Percentiles rank a stretch among this genome's conserved stretches.
phyloP scores from a whole-genome alignment of 257 asterid species.

The Nicotiana benthamiana region DNA sequence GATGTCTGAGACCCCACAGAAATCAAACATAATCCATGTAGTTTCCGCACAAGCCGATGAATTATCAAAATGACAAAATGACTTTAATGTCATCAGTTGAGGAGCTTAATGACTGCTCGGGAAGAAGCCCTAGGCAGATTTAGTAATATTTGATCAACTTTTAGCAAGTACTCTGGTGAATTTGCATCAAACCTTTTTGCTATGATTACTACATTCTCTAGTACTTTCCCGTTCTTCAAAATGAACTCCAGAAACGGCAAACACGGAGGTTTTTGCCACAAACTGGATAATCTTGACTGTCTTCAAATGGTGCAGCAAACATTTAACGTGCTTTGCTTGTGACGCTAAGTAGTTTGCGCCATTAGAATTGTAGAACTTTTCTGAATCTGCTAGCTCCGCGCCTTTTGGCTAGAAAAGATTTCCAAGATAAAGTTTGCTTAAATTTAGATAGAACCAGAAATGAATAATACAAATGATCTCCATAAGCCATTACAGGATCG shows the following conservation, averaged over 20 bases:
- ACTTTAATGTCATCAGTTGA: neutral
- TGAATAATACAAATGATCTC: neutral
- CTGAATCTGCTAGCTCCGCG: neutral
- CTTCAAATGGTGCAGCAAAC: constrained; percentile 1
- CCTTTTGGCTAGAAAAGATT: neutral
- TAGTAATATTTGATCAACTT: neutral
- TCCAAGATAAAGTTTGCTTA: neutral
- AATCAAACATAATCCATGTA: neutral
- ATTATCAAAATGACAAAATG: neutral
- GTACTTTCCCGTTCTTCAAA: neutral
- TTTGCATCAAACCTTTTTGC: neutral
- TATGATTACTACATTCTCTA: constrained; percentile 1
- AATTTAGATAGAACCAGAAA: neutral
- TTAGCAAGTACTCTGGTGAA: neutral
- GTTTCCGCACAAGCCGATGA: neutral
- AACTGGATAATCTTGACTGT: neutral
- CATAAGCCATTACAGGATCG: neutral
- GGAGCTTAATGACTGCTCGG: neutral
- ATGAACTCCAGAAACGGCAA: neutral
- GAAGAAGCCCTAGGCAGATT: neutral
- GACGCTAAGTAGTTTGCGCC: neutral
- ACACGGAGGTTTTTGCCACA: neutral
- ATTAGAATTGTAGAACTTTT: neutral
- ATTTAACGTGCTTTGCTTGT: neutral
- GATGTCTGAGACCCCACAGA: neutral